Conservation (phyloP, 2,329 filamentous ascomycete genomes). For the Samsoniella hepiali region DNA sequence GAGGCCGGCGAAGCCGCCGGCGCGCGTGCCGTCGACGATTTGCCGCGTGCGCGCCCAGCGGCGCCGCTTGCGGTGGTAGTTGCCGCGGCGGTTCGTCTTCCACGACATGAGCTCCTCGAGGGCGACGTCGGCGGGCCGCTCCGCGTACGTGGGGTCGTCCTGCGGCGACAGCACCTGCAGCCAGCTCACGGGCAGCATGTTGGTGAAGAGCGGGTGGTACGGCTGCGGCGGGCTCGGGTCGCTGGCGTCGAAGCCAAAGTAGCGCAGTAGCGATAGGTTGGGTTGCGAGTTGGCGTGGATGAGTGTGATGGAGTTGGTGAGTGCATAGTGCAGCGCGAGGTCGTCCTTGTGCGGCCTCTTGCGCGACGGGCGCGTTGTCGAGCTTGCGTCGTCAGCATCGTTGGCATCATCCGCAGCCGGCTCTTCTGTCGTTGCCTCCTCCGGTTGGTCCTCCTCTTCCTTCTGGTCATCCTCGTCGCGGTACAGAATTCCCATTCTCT, state of each 20-base stretch:
- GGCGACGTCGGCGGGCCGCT: conserved; percentile 57
- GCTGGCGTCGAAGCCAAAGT: conserved; percentile 79
- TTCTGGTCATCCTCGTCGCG: conserved; percentile 31
- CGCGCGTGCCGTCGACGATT: conserved; percentile 70
- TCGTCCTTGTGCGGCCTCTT: conserved; percentile 41
- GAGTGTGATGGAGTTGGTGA: conserved; percentile 74
- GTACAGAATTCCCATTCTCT: conserved; percentile 81
- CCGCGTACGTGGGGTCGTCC: conserved; percentile 69
- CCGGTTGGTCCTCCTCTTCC: conserved; percentile 2
- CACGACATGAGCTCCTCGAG: conserved; percentile 62
- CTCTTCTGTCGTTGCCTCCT: conserved; percentile 5
- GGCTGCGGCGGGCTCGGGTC: conserved; percentile 55
- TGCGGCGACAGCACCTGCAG: conserved; percentile 80
- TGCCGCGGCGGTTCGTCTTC: conserved; percentile 79
- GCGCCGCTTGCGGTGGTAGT: conserved; percentile 84
- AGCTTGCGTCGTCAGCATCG: neutral
- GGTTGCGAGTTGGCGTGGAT: conserved; percentile 81
- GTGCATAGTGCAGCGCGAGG: conserved; percentile 62
- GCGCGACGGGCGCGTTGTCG: conserved; percentile 21
- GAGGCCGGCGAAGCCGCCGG: conserved; percentile 78
- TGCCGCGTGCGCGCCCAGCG: conserved; percentile 71
- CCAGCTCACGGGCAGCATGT: conserved; percentile 85
- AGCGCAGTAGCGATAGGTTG: conserved; percentile 81
- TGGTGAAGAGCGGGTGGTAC: conserved; percentile 75
- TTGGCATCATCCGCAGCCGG: conserved; percentile 18